Conservation (phyloP, 2,329 filamentous ascomycete species). For the Calycina herbarum region DNA sequence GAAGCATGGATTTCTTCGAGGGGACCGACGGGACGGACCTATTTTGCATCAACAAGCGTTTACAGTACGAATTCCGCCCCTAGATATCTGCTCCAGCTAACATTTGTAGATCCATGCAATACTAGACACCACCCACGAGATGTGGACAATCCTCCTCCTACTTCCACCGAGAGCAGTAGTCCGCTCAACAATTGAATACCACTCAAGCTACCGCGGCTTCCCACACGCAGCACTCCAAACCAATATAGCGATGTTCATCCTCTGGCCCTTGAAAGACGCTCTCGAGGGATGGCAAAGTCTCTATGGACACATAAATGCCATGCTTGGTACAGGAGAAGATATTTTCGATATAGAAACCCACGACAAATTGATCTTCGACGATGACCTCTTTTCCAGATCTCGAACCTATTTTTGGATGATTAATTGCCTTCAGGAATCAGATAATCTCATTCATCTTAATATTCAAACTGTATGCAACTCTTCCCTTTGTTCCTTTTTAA, state of each 20-base stretch:
- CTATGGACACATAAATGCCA: slow-evolving; percentile 26
- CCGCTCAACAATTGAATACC: neutral
- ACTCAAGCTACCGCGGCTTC: neutral
- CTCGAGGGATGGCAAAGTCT: slow-evolving; percentile 27
- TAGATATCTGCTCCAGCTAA: neutral
- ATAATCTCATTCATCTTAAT: slow-evolving; percentile 26
- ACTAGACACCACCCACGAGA: neutral
- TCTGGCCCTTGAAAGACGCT: neutral
- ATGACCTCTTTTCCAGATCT: slow-evolving; percentile 32
- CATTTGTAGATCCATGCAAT: neutral
- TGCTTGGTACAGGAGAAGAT: slow-evolving; percentile 25
- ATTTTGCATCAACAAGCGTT: neutral
- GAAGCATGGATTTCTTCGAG: neutral
- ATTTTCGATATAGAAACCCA: slow-evolving; percentile 29
- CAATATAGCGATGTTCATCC: neutral
- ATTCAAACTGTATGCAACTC: slow-evolving; percentile 11
- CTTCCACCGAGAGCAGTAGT: neutral
- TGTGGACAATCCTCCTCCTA: neutral
- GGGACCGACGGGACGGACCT: neutral
- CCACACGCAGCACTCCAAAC: neutral
- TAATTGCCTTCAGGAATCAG: slow-evolving; percentile 18
- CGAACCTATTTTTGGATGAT: slow-evolving; percentile 35
- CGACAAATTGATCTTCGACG: slow-evolving; percentile 33
- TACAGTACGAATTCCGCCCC: neutral
- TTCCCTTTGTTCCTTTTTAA: no score